Base-by-base conservation (phyloP, 2,329 filamentous ascomycete species). In the Aspergillus glaucus region DNA sequence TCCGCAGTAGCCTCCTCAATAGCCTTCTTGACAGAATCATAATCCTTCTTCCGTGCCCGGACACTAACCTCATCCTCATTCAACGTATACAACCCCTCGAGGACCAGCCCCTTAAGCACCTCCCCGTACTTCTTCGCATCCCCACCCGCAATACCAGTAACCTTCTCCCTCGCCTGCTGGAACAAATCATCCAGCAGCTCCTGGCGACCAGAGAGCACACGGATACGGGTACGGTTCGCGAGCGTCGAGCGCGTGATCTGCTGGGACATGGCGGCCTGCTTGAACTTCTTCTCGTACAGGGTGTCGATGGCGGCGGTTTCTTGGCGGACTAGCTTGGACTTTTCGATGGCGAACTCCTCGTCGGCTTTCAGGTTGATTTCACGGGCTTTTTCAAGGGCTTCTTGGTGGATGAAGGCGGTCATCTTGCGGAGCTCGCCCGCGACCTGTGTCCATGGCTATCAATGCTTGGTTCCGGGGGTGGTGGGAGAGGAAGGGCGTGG, bases 341-440 rank as follows among this genome's bases (percentile, higher is more conserved):
- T 98, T 71, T 98, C 93, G 69, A 96, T 97, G 69, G 89, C 88
- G 75, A 97, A 97, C 74, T 98, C 93, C 74, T 97, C 90, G 77
- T 97, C 91, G 72, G 93, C 93, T 76, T 97, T 97, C 76, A 97
- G 86, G 67, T 93, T 84, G 73, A 98, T 97, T 75, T 98, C 93
- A 69, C 87, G 87, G 63, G 90, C 90, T 76, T 98, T 98, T 71
- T 98, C 93, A 66, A 87, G 82, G 51, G 93, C 93, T 78, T 98
- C 93, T 77, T 97, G 93, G 73, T 90, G 88, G 84, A 98, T 98
- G 82, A 98, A 98, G 69, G 91, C 92, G 52, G 93, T 97, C 93
- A 98, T 98, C 83, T 98, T 98, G 80, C 88, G 91, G 75, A 98
- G 88, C 84, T 98, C 93, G 75, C 88, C 85, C 75, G 88, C 85